Evolutionary conservation across 257 asterid species (phyloP).

Genomic region (Asclepias syriaca): DNA sequence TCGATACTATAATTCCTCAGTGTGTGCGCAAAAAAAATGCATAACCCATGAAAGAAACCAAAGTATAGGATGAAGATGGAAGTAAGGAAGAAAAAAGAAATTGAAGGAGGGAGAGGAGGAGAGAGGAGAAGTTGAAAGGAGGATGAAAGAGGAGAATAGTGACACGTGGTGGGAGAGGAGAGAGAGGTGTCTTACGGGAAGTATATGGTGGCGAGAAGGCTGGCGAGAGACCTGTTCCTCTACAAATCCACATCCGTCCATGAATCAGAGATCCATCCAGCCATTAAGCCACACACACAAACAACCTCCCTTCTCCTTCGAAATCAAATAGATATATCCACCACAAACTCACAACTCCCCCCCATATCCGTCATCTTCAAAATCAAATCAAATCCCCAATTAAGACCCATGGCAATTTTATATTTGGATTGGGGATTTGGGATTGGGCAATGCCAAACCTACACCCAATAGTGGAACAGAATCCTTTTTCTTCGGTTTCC

Average conservation of each 20-base stretch:
- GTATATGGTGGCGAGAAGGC: conserved; percentile 11
- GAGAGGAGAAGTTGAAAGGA: conserved; percentile 2
- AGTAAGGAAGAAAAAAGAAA: neutral
- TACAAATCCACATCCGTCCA: neutral
- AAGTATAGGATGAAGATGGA: neutral
- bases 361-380: neutral
- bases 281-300: too few species aligned
- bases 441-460: conserved; percentile 1
- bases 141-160: conserved; percentile 7
- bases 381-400: neutral
- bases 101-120: conserved; percentile 14
- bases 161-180: conserved; percentile 21
- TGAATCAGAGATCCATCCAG: neutral
- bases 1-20: neutral
- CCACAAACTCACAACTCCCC: neutral
- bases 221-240: conserved; percentile 21
- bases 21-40: neutral
- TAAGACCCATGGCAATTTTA: neutral
- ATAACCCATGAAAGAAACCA: neutral
- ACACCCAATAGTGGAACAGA: neutral
- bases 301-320: neutral
- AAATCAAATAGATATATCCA: neutral
- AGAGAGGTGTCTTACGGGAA: conserved; percentile 3
- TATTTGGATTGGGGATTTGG: neutral
- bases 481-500: neutral